A percentile compares a stretch with the other conserved stretches of the same genome.
phyloP scores from a whole-genome alignment of 2,329 filamentous ascomycete species.

The Pseudofabraea citricarpa region DNA sequence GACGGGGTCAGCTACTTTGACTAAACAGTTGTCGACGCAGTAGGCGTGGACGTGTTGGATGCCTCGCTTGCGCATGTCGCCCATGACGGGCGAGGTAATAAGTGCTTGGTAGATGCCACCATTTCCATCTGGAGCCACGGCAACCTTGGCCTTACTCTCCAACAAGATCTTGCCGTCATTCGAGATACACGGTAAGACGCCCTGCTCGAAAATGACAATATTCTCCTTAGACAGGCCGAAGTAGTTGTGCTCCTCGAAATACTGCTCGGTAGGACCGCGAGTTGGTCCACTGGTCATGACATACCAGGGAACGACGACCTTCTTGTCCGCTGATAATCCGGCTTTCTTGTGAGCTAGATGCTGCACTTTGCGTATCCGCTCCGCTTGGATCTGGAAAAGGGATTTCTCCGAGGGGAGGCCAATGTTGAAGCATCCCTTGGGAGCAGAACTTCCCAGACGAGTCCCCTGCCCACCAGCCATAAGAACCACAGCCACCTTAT shows the following conservation, averaged over 20 bases:
- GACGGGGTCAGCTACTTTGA: constrained; percentile 93
- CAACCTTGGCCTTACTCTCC: constrained; percentile 83
- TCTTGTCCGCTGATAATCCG: constrained; percentile 46
- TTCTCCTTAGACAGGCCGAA: constrained; percentile 86
- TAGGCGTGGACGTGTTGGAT: constrained; percentile 96
- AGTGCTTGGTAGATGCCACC: constrained; percentile 95
- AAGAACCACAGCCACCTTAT: constrained; percentile 78
- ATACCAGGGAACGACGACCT: constrained; percentile 85
- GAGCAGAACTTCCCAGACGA: constrained; percentile 85
- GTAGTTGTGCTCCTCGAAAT: constrained; percentile 85
- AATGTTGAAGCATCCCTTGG: constrained; percentile 97
- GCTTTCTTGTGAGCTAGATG: constrained; percentile 69
- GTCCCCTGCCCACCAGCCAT: constrained; percentile 98
- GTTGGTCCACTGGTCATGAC: constrained; percentile 99
- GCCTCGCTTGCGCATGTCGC: constrained; percentile 83
- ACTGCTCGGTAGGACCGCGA: constrained; percentile 83
- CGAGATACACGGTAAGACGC: constrained; percentile 91
- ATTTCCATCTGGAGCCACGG: constrained; percentile 95
- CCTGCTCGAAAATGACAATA: constrained; percentile 92
- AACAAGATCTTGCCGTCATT: constrained; percentile 97
- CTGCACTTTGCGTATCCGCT: constrained; percentile 86
- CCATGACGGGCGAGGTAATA: constrained; percentile 71
- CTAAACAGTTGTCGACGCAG: constrained; percentile 99
- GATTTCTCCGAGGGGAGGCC: constrained; percentile 89
- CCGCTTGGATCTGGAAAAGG: constrained; percentile 95